These are phyloP conservation scores for Corymbia citriodora DNA, from an alignment of 441 rosid genomes.

Conservation along the genomic window DNA sequence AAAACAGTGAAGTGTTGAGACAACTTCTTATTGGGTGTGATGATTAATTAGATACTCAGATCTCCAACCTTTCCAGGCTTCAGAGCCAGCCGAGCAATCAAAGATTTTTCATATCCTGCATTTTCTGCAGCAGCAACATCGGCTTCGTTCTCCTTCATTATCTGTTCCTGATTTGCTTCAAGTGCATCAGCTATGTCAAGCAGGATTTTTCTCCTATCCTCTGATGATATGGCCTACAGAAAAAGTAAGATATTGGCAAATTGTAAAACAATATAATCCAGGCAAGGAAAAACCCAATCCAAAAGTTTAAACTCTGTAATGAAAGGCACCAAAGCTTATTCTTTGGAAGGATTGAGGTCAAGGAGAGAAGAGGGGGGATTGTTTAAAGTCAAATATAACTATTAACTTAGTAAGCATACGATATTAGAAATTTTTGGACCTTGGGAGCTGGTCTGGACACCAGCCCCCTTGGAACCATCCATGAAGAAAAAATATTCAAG, in stretches of 20 bases:
- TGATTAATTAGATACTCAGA: neutral
- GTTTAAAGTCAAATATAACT: neutral
- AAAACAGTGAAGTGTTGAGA: neutral
- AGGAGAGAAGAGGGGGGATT: neutral
- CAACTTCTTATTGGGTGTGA: neutral
- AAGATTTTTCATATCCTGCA: constrained; percentile 73
- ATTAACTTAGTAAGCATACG: neutral
- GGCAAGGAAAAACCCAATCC: neutral
- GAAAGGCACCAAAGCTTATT: neutral
- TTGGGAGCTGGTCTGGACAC: neutral
- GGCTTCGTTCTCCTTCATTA: constrained; percentile 70
- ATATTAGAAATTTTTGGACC: neutral
- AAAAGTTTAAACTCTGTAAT: neutral
- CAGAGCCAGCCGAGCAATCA: constrained; percentile 77
- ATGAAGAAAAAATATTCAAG: neutral
- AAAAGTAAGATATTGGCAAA: constrained; percentile 6
- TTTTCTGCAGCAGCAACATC: constrained; percentile 79
- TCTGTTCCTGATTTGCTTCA: constrained; percentile 65
- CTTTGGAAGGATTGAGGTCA: neutral
- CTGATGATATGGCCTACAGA: constrained; percentile 77
- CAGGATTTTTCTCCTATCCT: constrained; percentile 70
- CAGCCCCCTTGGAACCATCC: neutral
- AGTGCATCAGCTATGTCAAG: constrained; percentile 79
- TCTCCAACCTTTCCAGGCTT: constrained; percentile 86
- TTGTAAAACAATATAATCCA: neutral